phyloP scores from a whole-genome alignment of 2,329 filamentous ascomycete genomes.

The Chaetomium olivaceum region DNA sequence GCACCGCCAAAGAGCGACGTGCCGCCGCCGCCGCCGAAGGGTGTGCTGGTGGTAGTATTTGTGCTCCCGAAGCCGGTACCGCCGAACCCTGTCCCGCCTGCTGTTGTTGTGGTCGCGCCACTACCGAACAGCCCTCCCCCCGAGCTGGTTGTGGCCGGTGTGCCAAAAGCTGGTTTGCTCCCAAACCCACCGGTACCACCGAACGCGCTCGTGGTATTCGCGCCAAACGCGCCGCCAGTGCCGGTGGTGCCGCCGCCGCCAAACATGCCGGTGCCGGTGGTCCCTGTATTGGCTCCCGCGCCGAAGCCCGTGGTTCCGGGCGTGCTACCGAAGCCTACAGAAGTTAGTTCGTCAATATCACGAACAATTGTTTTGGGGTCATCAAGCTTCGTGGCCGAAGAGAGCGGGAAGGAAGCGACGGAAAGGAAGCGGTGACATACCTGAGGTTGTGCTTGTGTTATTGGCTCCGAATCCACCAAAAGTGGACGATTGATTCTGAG shows the following conservation, averaged over 20 bases:
- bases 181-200: constrained; percentile 33
- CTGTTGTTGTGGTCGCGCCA: constrained; percentile 36
- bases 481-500: constrained; percentile 45
- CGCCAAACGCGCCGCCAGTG: constrained; percentile 32
- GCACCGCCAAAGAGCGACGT: constrained; percentile 52
- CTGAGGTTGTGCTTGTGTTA: constrained; percentile 47
- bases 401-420: constrained; percentile 7
- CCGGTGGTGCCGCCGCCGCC: constrained; percentile 42
- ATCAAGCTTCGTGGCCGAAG: not conserved
- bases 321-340: constrained; percentile 42
- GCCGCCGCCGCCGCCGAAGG: constrained; percentile 44
- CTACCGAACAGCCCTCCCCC: constrained; percentile 50
- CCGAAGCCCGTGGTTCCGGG: constrained; percentile 42
- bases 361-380: constrained; percentile 1
- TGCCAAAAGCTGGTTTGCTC: constrained; percentile 57
- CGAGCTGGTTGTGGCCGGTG: constrained; percentile 41
- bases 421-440: constrained; percentile 48
- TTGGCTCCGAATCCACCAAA: constrained; percentile 61
- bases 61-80: constrained; percentile 46
- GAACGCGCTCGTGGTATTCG: constrained; percentile 23
- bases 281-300: constrained; percentile 41
- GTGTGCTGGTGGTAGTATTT: constrained; percentile 37
- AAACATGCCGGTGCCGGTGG: constrained; percentile 48
- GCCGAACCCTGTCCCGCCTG: constrained; percentile 41
- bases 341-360: constrained; percentile 35